Base-by-base conservation (phyloP, 1,284 basidiomycete species). In the Ustilago cynodontis region DNA sequence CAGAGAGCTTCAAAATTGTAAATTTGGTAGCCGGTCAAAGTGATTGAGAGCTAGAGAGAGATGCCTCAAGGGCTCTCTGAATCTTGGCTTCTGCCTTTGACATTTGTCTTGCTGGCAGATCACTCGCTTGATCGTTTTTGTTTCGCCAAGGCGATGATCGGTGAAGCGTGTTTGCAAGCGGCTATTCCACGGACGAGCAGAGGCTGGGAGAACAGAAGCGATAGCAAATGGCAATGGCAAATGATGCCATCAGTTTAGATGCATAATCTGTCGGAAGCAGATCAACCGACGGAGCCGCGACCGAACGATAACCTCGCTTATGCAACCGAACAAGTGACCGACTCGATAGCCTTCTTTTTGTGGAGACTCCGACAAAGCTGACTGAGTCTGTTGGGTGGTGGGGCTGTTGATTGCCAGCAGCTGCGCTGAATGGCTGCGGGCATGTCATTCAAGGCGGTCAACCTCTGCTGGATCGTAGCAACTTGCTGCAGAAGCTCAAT, bases 221-320 rank as follows among this genome's bases (percentile, higher is more conserved):
- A 45, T 22, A 45, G n/a, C 43, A 45, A 37, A 28, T 49, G 13
- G 14, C 22, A 29, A 29, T 28, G 37, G 31, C 7, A 33, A 26
- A 52, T 52, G 50, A 52, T 52, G 33, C 50, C 26, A 33, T 41
- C 39, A 43, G 22, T 22, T 33, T 14, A 47, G 1, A 62, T 43
- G 65, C 59, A 68, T 54, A 54, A 43, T 26, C 60, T 69, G 60
- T 69, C 66, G 66, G 60, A 69, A 69, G 66, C 14, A 53, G 60
- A 63, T 63, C 66, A 63, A 58, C 66, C 60, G 66, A 63, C 60
- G 66, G 63, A 45, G 43, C 45, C 45, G 56, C 51, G 60, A 35
- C 51, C 35, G 29, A 49, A 57, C 37, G 26, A 68, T 8, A 28
- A 29, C 11, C 52, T 69, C 60, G 56, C 66, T 63, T 63, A 59